Evolutionary conservation across 2,329 filamentous ascomycete species (phyloP).

Genomic region (Exophiala viscosa): DNA sequence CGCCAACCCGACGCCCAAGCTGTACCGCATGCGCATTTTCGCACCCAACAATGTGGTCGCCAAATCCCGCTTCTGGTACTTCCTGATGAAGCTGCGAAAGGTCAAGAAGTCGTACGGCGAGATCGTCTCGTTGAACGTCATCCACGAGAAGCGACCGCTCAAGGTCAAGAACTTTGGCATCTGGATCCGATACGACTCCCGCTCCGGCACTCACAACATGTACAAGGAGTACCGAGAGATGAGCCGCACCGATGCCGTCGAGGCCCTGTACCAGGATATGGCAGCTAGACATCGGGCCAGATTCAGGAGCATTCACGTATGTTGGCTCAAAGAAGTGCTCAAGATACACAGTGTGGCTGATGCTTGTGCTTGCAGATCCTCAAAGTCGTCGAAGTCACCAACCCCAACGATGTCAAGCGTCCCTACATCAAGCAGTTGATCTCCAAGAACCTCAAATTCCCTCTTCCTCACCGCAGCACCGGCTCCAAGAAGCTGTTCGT

Average conservation of each 20-base stretch:
- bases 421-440: constrained; percentile 99
- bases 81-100: constrained; percentile 97
- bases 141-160: constrained; percentile 96
- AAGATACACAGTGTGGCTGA: background rate
- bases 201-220: constrained; percentile 99
- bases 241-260: constrained; percentile 90
- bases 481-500: constrained; percentile 89
- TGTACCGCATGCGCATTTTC: constrained; percentile 99
- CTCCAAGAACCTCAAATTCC: constrained; percentile 93
- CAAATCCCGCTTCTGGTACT: constrained; percentile 99
- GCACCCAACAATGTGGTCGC: constrained; percentile 96
- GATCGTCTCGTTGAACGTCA: constrained; percentile 95
- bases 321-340: constrained; percentile 37
- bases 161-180: constrained; percentile 99
- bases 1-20: constrained; percentile 92
- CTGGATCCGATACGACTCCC: constrained; percentile 99
- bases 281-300: constrained; percentile 96
- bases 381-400: constrained; percentile 96
- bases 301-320: constrained; percentile 97
- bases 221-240: constrained; percentile 99
- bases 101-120: constrained; percentile 99
- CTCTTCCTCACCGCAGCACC: constrained; percentile 91
- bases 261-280: constrained; percentile 99
- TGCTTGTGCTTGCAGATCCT: constrained; percentile 65
- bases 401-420: constrained; percentile 89